Percentiles rank a stretch among this genome's conserved stretches.
Conservation (phyloP, 2,329 filamentous ascomycete species). For the Pseudogymnoascus verrucosus region DNA sequence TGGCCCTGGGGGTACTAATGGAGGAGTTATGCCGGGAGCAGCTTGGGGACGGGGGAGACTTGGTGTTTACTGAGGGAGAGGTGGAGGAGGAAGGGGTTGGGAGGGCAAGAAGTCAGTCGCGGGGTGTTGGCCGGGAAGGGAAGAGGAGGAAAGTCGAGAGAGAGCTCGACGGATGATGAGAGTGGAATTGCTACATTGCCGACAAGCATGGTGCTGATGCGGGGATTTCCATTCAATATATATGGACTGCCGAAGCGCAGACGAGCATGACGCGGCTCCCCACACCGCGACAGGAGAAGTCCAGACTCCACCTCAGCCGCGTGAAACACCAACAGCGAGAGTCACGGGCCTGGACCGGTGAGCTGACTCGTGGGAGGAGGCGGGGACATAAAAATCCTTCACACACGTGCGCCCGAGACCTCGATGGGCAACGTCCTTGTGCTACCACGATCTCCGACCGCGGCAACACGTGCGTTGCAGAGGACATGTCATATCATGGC, state of each 20-base stretch:
- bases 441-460: not conserved
- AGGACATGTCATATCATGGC: not conserved
- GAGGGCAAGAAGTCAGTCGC: not conserved
- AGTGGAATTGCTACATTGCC: not conserved
- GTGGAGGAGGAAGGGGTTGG: not conserved
- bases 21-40: conserved; percentile 59
- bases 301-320: not conserved
- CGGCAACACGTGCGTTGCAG: not conserved
- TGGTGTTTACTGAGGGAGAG: conserved; percentile 60
- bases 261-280: not conserved
- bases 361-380: not conserved
- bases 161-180: not conserved
- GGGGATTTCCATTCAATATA: not conserved
- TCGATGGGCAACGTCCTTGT: not conserved
- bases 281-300: not conserved
- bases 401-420: not conserved
- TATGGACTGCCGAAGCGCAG: not conserved
- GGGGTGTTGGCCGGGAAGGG: not conserved
- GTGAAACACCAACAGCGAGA: not conserved
- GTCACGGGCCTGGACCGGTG: not conserved
- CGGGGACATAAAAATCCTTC: not conserved
- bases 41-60: conserved; percentile 57
- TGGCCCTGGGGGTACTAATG: conserved; percentile 66
- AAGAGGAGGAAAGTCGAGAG: conserved; percentile 2
- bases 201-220: not conserved